Evolutionary conservation across 1,284 basidiomycete genomes (phyloP).

Genomic region (Leccinum fallax): DNA sequence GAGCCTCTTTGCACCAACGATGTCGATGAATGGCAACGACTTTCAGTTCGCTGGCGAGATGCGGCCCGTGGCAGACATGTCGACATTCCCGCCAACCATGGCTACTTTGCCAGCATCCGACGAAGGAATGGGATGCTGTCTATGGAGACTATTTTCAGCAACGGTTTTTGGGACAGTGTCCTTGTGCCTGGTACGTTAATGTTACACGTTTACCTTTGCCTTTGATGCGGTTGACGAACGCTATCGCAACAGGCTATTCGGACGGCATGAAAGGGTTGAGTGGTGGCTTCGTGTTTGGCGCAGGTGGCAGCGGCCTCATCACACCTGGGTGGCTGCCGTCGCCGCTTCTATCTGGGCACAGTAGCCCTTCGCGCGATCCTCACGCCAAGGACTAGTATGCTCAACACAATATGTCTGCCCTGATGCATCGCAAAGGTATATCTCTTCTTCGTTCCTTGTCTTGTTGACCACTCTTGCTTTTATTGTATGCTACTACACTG

Average conservation of each 20-base stretch:
- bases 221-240: conserved; percentile 14
- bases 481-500: conserved; percentile 6
- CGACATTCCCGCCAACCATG: conserved; percentile 83
- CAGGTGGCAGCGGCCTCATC: conserved; percentile 64
- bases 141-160: conserved; percentile 79
- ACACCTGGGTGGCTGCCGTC: conserved; percentile 39
- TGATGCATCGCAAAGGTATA: conserved; percentile 33
- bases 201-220: not conserved
- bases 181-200: conserved; percentile 70
- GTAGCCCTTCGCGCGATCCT: conserved; percentile 30
- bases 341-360: conserved; percentile 36
- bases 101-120: conserved; percentile 53
- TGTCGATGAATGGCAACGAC: conserved; percentile 39
- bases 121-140: conserved; percentile 55
- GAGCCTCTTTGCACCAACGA: conserved; percentile 27
- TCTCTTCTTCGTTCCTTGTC: not conserved
- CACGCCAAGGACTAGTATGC: conserved; percentile 28
- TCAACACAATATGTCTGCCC: conserved; percentile 29
- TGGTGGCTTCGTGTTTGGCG: conserved; percentile 80
- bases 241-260: conserved; percentile 58
- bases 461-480: conserved; percentile 4
- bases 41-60: conserved; percentile 78
- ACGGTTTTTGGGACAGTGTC: conserved; percentile 82
- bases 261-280: conserved; percentile 77
- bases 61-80: conserved; percentile 76